Percentiles rank a stretch among this genome's conserved stretches.
phyloP scores from a whole-genome alignment of 148 eudicot genomes.

The Rheum nobile region DNA sequence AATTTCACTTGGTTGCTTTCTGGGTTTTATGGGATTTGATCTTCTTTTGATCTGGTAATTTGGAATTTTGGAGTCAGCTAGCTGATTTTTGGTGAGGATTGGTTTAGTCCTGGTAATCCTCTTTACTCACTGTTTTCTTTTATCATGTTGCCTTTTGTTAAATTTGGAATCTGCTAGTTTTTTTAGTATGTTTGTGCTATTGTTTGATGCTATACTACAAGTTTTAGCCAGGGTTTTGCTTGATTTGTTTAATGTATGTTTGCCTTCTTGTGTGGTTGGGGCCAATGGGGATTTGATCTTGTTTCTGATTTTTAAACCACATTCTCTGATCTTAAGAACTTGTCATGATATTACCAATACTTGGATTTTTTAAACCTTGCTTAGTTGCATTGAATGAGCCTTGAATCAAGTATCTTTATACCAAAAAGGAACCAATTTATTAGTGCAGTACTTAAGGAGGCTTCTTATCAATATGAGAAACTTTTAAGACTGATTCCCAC shows the following conservation, averaged over 20 bases:
- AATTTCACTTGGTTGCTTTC: not conserved
- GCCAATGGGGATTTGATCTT: not conserved
- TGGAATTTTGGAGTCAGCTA: not conserved
- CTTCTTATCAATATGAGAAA: not conserved
- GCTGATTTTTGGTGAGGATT: not conserved
- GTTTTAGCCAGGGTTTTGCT: not conserved
- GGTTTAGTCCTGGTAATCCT: conserved; percentile 7
- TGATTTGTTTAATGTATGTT: not conserved
- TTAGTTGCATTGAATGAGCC: not conserved
- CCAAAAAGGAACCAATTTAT: not conserved
- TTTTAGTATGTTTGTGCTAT: not conserved
- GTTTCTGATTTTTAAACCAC: not conserved
- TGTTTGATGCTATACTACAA: not conserved
- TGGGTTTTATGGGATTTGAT: not conserved
- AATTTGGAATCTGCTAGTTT: not conserved
- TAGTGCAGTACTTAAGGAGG: not conserved
- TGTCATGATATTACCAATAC: not conserved
- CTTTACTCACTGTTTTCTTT: not conserved
- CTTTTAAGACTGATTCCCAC: not conserved
- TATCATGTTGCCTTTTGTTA: not conserved
- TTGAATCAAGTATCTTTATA: not conserved
- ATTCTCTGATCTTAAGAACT: not conserved
- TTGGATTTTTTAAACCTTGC: not conserved
- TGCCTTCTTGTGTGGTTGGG: not conserved
- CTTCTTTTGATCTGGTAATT: not conserved